Conservation (phyloP, 345 rosid genomes). For the Corchorus olitorius region DNA sequence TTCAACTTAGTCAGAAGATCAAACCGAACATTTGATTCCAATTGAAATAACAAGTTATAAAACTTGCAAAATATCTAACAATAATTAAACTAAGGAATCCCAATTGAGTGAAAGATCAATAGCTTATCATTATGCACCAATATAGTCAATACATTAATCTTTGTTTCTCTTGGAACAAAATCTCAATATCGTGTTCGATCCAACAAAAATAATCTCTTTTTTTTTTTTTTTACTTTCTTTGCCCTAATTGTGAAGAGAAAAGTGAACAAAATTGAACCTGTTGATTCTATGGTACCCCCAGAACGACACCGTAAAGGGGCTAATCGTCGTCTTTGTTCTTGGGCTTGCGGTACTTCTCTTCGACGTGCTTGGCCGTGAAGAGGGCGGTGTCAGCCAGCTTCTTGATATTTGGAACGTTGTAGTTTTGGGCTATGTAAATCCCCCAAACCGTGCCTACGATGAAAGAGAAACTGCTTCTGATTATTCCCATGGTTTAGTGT, state of each 20-base stretch:
- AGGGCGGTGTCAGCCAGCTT: constrained; percentile 46
- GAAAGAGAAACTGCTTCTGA: constrained; percentile 65
- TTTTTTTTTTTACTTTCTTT: not conserved
- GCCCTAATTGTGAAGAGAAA: not conserved
- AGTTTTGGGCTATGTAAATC: constrained; percentile 85
- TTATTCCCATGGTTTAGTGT: constrained; percentile 62
- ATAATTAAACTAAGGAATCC: not conserved
- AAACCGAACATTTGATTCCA: not conserved
- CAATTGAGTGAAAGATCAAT: not conserved
- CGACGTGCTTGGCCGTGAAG: constrained; percentile 54
- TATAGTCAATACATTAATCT: not conserved
- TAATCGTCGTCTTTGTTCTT: constrained; percentile 44
- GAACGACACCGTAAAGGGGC: not conserved
- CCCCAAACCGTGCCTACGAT: constrained; percentile 64
- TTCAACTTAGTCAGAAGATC: not conserved
- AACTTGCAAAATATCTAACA: not conserved
- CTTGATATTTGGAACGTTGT: constrained; percentile 82
- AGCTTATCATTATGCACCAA: not conserved
- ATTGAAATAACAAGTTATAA: not conserved
- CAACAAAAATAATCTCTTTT: not conserved
- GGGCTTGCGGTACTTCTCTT: constrained; percentile 76
- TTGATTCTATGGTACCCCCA: not conserved
- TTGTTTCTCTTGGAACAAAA: not conserved
- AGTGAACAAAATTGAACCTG: constrained; percentile 9
- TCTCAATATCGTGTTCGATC: not conserved